Percentiles rank a stretch among this genome's conserved stretches.
These are phyloP conservation scores for Penicillium sp. DNA, from an alignment of 2,329 filamentous ascomycete species.

Conservation along the genomic window DNA sequence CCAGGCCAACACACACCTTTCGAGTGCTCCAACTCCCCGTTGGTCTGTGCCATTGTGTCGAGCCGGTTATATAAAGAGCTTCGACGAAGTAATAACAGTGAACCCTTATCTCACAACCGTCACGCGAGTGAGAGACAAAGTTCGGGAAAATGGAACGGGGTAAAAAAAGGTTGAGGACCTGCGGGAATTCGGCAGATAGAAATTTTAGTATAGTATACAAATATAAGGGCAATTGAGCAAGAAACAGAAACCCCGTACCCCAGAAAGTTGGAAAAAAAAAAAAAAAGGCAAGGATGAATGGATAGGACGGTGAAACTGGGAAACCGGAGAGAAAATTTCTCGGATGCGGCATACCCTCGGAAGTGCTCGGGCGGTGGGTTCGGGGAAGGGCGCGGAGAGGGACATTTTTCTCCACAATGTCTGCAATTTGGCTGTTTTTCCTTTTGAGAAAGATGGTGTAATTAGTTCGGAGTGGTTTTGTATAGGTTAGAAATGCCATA, in stretches of 20 bases:
- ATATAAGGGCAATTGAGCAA: conserved; percentile 26
- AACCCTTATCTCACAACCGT: conserved; percentile 18
- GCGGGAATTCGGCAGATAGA: conserved; percentile 13
- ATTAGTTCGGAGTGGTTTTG: background rate
- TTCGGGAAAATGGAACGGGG: conserved; percentile 8
- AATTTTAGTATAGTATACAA: conserved; percentile 28
- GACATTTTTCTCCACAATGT: conserved; percentile 13
- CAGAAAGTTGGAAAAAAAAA: conserved; percentile 24
- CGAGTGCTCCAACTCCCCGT: conserved; percentile 34
- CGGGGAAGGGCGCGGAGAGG: conserved; percentile 19
- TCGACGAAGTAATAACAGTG: conserved; percentile 14
- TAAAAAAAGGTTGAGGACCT: conserved; percentile 15
- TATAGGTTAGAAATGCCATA: background rate
- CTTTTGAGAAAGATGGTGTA: background rate
- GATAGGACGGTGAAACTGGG: conserved; percentile 23
- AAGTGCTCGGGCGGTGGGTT: conserved; percentile 32
- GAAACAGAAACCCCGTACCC: conserved; percentile 29
- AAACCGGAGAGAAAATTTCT: conserved; percentile 36
- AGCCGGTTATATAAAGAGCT: conserved; percentile 13
- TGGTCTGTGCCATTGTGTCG: conserved; percentile 33
- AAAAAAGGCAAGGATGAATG: conserved; percentile 14
- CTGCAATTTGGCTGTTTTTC: background rate
- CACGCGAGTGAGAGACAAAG: conserved; percentile 12
- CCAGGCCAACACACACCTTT: conserved; percentile 26
- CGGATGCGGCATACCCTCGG: conserved; percentile 36